These are phyloP conservation scores for Pseudogymnoascus sp. DNA, from an alignment of 2,329 filamentous ascomycete species.

Conservation along the genomic window DNA sequence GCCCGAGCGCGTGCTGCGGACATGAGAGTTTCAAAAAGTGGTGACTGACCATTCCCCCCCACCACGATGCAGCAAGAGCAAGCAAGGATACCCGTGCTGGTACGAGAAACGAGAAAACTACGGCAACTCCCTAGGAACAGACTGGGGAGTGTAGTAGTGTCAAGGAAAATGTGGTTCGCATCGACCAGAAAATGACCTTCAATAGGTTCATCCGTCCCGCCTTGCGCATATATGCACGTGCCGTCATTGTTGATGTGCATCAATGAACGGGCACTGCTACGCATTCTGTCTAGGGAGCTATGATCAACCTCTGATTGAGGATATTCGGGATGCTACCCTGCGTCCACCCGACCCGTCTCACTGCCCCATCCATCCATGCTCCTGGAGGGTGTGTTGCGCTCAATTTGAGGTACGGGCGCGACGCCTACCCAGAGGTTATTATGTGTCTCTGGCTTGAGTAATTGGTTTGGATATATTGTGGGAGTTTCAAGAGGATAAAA, in stretches of 20 bases:
- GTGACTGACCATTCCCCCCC: conserved; percentile 1
- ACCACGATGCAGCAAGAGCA: background rate
- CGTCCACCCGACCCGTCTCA: background rate
- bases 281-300: background rate
- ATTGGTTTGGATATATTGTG: background rate
- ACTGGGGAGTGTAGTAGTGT: background rate
- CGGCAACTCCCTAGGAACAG: background rate
- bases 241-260: background rate
- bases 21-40: background rate
- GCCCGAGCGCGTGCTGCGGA: background rate
- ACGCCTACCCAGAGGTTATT: background rate
- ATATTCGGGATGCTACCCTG: background rate
- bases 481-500: background rate
- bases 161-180: background rate
- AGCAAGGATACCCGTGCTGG: background rate
- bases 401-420: background rate
- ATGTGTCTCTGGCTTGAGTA: background rate
- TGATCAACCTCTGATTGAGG: background rate
- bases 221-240: background rate
- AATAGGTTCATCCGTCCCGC: background rate
- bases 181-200: background rate
- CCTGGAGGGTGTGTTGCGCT: background rate
- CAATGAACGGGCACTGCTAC: background rate
- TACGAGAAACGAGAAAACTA: background rate
- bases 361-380: background rate